Conservation (phyloP, 2,329 filamentous ascomycete species). For the Niveomyces coronatus region DNA sequence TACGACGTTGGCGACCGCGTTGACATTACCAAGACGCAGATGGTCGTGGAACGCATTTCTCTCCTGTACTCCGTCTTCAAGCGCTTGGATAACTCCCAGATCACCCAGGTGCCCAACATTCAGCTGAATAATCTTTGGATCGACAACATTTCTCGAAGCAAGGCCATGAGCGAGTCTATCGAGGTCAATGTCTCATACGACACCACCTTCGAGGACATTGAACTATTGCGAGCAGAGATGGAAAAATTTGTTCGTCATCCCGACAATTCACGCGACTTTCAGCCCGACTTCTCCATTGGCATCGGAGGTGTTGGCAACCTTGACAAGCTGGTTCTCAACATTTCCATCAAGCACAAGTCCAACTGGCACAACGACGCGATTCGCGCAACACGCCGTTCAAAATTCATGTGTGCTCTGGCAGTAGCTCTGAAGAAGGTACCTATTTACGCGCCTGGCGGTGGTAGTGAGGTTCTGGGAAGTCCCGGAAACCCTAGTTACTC, state of each 20-base stretch:
- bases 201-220: constrained; percentile 81
- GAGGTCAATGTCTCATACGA: constrained; percentile 74
- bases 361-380: constrained; percentile 85
- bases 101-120: constrained; percentile 75
- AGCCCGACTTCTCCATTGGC: constrained; percentile 69
- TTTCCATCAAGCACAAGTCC: constrained; percentile 85
- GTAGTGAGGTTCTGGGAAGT: constrained; percentile 48
- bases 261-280: constrained; percentile 86
- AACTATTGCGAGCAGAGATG: constrained; percentile 76
- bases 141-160: constrained; percentile 85
- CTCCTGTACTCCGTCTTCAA: constrained; percentile 89
- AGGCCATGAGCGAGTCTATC: constrained; percentile 81
- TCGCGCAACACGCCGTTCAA: constrained; percentile 71
- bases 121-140: constrained; percentile 88
- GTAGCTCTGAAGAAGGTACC: constrained; percentile 78
- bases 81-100: constrained; percentile 70
- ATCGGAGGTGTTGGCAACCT: constrained; percentile 71
- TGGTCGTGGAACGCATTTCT: constrained; percentile 88
- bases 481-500: constrained; percentile 72
- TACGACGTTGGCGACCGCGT: constrained; percentile 94
- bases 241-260: constrained; percentile 71
- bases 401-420: constrained; percentile 93
- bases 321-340: constrained; percentile 74
- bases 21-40: constrained; percentile 59
- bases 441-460: constrained; percentile 72